These are phyloP conservation scores for Mikania micrantha DNA, from an alignment of 129 eudicot species.

Conservation along the genomic window DNA sequence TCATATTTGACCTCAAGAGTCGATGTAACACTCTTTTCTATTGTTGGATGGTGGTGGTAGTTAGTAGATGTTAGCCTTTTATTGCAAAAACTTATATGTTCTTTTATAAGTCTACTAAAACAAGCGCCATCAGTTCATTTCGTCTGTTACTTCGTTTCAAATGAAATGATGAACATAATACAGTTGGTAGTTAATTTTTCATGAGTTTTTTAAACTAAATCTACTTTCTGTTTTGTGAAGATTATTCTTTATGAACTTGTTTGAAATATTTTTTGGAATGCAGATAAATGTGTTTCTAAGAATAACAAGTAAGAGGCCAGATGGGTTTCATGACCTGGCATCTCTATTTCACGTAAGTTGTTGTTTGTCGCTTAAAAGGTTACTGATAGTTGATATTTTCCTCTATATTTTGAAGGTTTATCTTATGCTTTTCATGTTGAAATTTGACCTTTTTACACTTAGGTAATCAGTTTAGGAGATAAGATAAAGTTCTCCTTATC, in stretches of 20 bases:
- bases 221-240: not conserved
- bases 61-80: too few species aligned
- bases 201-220: not conserved
- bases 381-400: not conserved
- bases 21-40: not conserved
- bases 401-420: not conserved
- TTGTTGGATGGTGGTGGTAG: too few species aligned
- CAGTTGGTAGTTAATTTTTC: not conserved
- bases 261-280: conserved; percentile 11
- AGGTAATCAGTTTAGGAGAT: conserved; percentile 97
- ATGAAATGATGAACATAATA: not conserved
- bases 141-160: not conserved
- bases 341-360: conserved; percentile 86
- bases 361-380: not conserved
- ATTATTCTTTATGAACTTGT: conserved; percentile 2
- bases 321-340: conserved; percentile 97
- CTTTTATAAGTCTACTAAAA: not conserved
- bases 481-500: conserved; percentile 86
- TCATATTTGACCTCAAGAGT: not conserved
- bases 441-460: not conserved
- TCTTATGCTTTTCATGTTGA: not conserved
- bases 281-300: conserved; percentile 95
- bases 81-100: too few species aligned
- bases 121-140: not conserved
- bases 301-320: conserved; percentile 83